Evolutionary conservation across 2,329 filamentous ascomycete genomes (phyloP).

Genomic region (Arthrobotrys musiformis): DNA sequence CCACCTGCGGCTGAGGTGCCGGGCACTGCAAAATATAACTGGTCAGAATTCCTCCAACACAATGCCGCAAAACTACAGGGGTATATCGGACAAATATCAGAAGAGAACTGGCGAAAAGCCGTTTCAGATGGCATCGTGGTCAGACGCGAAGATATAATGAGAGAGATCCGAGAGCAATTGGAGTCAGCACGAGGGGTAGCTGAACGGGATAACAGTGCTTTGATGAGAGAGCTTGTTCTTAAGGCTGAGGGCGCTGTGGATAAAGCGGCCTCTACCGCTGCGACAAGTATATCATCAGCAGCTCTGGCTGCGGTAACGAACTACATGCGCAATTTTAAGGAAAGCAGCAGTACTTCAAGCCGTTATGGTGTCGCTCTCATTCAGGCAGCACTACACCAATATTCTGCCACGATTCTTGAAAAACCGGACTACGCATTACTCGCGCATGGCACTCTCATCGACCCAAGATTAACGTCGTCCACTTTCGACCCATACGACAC

Average conservation of each 20-base stretch:
- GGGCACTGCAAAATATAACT: constrained; percentile 10
- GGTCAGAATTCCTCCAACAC: constrained; percentile 37
- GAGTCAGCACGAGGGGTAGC: constrained; percentile 28
- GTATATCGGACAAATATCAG: constrained; percentile 40
- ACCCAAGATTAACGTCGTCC: constrained; percentile 43
- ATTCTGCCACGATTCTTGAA: constrained; percentile 20
- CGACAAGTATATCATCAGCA: constrained; percentile 50
- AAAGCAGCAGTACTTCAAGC: constrained; percentile 15
- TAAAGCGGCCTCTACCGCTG: constrained; percentile 31
- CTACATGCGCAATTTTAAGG: constrained; percentile 43
- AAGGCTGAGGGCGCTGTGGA: constrained; percentile 30
- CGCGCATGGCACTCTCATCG: constrained; percentile 37
- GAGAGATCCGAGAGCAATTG: constrained; percentile 25
- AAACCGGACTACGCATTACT: constrained; percentile 47
- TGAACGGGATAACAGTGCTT: constrained; percentile 24
- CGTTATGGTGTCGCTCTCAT: constrained; percentile 50
- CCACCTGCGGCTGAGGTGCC: neutral
- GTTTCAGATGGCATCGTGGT: constrained; percentile 44
- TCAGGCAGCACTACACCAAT: constrained; percentile 44
- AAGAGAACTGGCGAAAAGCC: constrained; percentile 41
- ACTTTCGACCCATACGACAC: constrained; percentile 45
- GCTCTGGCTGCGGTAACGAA: constrained; percentile 46
- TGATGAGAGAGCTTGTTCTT: constrained; percentile 12
- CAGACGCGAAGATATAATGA: constrained; percentile 42
- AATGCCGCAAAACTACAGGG: constrained; percentile 41